phyloP scores from a whole-genome alignment of 768 basidiomycete genomes.

The Kockovaella imperatae region DNA sequence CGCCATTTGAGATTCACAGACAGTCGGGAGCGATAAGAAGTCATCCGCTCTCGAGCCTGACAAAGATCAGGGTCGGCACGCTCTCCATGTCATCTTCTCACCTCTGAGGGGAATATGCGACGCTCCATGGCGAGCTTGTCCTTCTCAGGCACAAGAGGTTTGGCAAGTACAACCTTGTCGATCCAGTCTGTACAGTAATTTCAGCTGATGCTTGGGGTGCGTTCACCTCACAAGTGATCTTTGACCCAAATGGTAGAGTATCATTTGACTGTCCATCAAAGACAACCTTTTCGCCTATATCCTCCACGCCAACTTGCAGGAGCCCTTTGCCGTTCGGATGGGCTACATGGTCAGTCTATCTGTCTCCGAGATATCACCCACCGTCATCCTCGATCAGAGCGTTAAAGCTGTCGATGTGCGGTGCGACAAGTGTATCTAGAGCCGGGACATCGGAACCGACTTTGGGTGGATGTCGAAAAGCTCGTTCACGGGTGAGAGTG shows the following conservation, averaged over 20 bases:
- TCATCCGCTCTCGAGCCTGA: conserved; percentile 85
- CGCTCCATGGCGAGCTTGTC: conserved; percentile 67
- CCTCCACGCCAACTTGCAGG: conserved; percentile 65
- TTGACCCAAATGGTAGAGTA: conserved; percentile 65
- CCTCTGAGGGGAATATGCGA: conserved; percentile 82
- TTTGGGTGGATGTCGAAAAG: conserved; percentile 67
- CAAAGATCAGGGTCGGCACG: background rate
- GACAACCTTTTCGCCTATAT: conserved; percentile 84
- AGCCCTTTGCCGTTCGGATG: conserved; percentile 61
- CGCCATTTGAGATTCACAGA: conserved; percentile 78
- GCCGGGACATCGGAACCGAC: conserved; percentile 64
- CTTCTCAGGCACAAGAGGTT: conserved; percentile 79
- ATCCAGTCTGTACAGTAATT: conserved; percentile 66
- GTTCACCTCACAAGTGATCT: conserved; percentile 49
- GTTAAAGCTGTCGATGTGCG: conserved; percentile 95
- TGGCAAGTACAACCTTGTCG: conserved; percentile 69
- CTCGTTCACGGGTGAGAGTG: conserved; percentile 68
- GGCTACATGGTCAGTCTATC: background rate
- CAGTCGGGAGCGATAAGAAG: conserved; percentile 87
- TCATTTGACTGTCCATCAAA: conserved; percentile 66
- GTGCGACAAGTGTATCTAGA: conserved; percentile 83
- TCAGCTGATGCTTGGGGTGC: background rate
- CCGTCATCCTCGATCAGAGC: conserved; percentile 88
- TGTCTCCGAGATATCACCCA: conserved; percentile 59
- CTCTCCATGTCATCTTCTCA: conserved; percentile 39